Percentiles rank a stretch among this genome's conserved stretches.
phyloP scores from a whole-genome alignment of 805 yeast genomes.

The Candida sphagnicola region DNA sequence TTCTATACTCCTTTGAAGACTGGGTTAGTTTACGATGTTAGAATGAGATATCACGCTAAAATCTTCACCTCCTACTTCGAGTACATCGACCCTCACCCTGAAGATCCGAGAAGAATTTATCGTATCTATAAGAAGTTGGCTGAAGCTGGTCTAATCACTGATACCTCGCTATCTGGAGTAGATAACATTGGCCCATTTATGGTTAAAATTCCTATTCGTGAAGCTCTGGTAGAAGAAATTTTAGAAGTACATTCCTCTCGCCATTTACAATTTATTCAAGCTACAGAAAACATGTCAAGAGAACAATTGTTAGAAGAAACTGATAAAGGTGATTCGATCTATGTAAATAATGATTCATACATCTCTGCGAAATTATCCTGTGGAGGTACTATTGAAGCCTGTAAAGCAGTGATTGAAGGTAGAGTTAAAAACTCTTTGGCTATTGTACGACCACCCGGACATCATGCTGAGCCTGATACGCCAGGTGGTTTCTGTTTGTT shows the following conservation, averaged over 20 bases:
- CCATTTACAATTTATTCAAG: conserved; percentile 71
- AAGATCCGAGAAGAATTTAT: conserved; percentile 94
- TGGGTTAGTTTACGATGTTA: conserved; percentile 91
- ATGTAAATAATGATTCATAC: conserved; percentile 86
- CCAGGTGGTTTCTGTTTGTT: conserved; percentile 98
- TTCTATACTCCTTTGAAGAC: conserved; percentile 76
- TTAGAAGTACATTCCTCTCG: conserved; percentile 78
- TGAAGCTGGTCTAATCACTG: conserved; percentile 85
- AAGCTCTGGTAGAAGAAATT: conserved; percentile 84
- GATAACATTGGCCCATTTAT: conserved; percentile 81
- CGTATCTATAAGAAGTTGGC: conserved; percentile 90
- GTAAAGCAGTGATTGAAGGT: conserved; percentile 92
- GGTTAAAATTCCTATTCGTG: conserved; percentile 87
- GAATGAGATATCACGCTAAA: conserved; percentile 97
- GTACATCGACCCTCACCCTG: conserved; percentile 98
- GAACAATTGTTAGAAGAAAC: conserved; percentile 78
- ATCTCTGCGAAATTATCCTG: conserved; percentile 87
- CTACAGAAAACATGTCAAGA: conserved; percentile 73
- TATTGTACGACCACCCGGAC: conserved; percentile 98
- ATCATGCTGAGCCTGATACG: conserved; percentile 96
- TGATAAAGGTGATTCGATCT: conserved; percentile 90
- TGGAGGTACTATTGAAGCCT: conserved; percentile 97
- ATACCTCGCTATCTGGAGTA: conserved; percentile 66
- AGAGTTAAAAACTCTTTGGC: conserved; percentile 89
- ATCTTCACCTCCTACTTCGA: conserved; percentile 88